These are phyloP conservation scores for Populus simonii DNA, from an alignment of 345 rosid genomes.

Conservation along the genomic window DNA sequence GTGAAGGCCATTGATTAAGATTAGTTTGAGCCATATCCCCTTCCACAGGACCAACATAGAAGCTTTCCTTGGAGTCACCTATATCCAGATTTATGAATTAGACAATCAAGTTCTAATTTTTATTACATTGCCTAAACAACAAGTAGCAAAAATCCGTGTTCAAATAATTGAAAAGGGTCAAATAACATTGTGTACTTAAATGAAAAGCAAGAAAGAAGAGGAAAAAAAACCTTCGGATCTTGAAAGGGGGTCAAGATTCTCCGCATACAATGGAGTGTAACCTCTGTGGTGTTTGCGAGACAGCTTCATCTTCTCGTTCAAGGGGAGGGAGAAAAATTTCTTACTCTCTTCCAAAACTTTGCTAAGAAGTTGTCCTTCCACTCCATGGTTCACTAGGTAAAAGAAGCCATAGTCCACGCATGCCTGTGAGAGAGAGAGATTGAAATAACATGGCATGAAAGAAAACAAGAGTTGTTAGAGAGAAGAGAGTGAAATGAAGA, in stretches of 20 bases:
- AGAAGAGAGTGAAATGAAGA: not conserved
- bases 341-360: constrained; percentile 50
- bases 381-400: constrained; percentile 79
- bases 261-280: constrained; percentile 54
- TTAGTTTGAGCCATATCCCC: constrained; percentile 23
- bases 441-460: not conserved
- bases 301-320: constrained; percentile 55
- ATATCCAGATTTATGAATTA: not conserved
- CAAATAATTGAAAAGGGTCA: no score
- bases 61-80: constrained; percentile 81
- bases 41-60: constrained; percentile 59
- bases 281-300: constrained; percentile 49
- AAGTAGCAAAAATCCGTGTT: not conserved
- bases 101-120: not conserved
- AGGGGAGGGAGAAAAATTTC: constrained; percentile 65
- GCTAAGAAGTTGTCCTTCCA: constrained; percentile 47
- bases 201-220: not conserved
- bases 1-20: constrained; percentile 70
- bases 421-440: constrained; percentile 43
- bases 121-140: not conserved
- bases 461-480: not conserved
- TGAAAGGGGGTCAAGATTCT: constrained; percentile 41
- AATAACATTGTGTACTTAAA: no score
- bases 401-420: constrained; percentile 78
- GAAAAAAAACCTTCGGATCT: constrained; percentile 37